Evolutionary conservation across 495 filamentous ascomycete species (phyloP).

Genomic region (Durotheca rogersii): DNA sequence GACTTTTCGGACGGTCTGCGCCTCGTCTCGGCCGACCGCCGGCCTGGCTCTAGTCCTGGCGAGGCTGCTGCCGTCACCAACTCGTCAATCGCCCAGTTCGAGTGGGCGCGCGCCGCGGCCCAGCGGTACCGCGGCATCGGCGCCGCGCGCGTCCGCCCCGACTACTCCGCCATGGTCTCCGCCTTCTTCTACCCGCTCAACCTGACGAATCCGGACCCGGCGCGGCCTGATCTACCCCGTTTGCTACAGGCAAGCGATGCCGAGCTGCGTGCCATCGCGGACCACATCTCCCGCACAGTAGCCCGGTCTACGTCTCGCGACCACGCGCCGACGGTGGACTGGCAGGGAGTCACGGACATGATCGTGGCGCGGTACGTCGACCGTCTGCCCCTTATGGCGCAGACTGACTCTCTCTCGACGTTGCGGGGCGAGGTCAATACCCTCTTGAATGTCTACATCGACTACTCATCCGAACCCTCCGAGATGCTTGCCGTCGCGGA

Average conservation of each 20-base stretch:
- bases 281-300: constrained; percentile 46
- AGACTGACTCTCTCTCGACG: constrained; percentile 34
- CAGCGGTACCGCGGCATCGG: constrained; percentile 62
- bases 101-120: constrained; percentile 46
- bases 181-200: constrained; percentile 57
- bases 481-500: constrained; percentile 34
- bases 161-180: constrained; percentile 63
- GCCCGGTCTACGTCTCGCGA: constrained; percentile 9
- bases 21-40: constrained; percentile 16
- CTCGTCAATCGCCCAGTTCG: constrained; percentile 19
- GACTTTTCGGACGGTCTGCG: constrained; percentile 46
- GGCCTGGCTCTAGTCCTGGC: neutral
- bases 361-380: constrained; percentile 58
- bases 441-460: constrained; percentile 53
- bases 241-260: constrained; percentile 39
- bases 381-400: constrained; percentile 51
- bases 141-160: constrained; percentile 51
- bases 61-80: constrained; percentile 5
- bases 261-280: constrained; percentile 45
- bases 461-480: constrained; percentile 42
- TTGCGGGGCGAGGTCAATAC: constrained; percentile 49
- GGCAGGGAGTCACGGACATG: constrained; percentile 64
- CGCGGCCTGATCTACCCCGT: constrained; percentile 46
- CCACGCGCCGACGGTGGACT: constrained; percentile 42
- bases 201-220: constrained; percentile 50